Conservation (phyloP, 805 yeast species). For the Komagataella ulmi region DNA sequence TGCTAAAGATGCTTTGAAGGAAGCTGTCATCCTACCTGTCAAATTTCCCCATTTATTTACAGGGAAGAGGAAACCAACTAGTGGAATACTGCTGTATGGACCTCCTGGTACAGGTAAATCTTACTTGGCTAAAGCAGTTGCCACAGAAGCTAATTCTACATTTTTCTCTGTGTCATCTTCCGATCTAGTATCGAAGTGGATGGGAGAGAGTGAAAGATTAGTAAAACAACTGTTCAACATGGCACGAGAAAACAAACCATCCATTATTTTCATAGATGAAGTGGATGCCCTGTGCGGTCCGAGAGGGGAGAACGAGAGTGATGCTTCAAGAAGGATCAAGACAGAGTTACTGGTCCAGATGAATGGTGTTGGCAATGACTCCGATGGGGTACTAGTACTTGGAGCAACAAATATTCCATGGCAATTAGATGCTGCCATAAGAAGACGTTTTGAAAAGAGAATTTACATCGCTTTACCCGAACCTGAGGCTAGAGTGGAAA, state of each 20-base stretch:
- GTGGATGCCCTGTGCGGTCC: conserved; percentile 98
- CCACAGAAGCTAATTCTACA: conserved; percentile 95
- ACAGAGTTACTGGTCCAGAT: conserved; percentile 93
- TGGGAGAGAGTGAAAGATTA: conserved; percentile 96
- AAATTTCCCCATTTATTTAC: conserved; percentile 91
- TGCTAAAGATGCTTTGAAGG: conserved; percentile 94
- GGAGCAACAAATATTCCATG: conserved; percentile 99
- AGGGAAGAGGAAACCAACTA: conserved; percentile 87
- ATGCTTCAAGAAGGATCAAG: conserved; percentile 90
- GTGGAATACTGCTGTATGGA: conserved; percentile 80
- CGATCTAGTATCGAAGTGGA: conserved; percentile 95
- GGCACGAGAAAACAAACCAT: conserved; percentile 95
- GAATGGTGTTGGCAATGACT: conserved; percentile 97
- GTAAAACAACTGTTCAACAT: conserved; percentile 89
- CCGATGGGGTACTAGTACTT: conserved; percentile 81
- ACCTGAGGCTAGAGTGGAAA: conserved; percentile 76
- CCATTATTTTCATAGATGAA: conserved; percentile 94
- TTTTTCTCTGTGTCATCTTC: conserved; percentile 94
- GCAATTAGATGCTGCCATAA: conserved; percentile 95
- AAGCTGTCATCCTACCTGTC: conserved; percentile 93
- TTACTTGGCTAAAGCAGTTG: conserved; percentile 93
- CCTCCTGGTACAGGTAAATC: conserved; percentile 99
- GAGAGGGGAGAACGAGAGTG: conserved; percentile 95
- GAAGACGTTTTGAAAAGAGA: conserved; percentile 92
- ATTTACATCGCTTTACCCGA: conserved; percentile 94